Conservation (phyloP, 2,329 filamentous ascomycete species). For the Diaporthe sp. region DNA sequence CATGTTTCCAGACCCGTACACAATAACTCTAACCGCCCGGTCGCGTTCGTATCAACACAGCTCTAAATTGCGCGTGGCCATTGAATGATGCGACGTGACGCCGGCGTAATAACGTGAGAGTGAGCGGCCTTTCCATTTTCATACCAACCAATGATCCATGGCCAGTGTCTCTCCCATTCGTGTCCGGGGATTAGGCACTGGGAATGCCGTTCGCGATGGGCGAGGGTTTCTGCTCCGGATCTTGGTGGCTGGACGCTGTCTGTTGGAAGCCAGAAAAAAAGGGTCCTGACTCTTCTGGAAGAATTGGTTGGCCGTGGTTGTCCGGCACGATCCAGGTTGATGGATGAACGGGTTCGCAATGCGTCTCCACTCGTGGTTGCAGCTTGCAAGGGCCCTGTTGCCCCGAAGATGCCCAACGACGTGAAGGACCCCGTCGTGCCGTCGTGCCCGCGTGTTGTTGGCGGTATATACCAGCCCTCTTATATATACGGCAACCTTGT, state of each 20-base stretch:
- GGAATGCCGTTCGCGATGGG: background rate
- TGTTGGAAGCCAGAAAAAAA: conserved; percentile 14
- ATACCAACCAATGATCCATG: background rate
- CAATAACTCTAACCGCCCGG: background rate
- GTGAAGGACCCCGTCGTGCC: background rate
- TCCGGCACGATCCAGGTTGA: conserved; percentile 30
- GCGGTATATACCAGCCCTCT: conserved; percentile 31
- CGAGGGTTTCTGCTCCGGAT: background rate
- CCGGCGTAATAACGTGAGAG: background rate
- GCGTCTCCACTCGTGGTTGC: conserved; percentile 18
- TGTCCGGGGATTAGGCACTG: conserved; percentile 24
- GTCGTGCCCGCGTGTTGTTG: background rate
- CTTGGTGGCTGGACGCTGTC: conserved; percentile 15
- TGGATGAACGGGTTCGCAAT: conserved; percentile 31
- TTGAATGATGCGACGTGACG: conserved; percentile 7
- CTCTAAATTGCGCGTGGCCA: conserved; percentile 14
- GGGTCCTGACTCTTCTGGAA: conserved; percentile 28
- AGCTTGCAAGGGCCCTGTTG: conserved; percentile 5
- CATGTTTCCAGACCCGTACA: background rate
- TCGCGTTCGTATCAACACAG: conserved; percentile 19
- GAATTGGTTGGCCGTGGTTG: conserved; percentile 34
- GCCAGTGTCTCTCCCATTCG: background rate
- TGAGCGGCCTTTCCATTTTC: background rate
- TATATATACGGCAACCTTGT: conserved; percentile 19
- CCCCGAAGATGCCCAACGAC: conserved; percentile 25